A percentile compares a stretch with the other conserved stretches of the same genome.
Conservation (phyloP, 2,329 filamentous ascomycete species). For the Talaromyces verruculosus region DNA sequence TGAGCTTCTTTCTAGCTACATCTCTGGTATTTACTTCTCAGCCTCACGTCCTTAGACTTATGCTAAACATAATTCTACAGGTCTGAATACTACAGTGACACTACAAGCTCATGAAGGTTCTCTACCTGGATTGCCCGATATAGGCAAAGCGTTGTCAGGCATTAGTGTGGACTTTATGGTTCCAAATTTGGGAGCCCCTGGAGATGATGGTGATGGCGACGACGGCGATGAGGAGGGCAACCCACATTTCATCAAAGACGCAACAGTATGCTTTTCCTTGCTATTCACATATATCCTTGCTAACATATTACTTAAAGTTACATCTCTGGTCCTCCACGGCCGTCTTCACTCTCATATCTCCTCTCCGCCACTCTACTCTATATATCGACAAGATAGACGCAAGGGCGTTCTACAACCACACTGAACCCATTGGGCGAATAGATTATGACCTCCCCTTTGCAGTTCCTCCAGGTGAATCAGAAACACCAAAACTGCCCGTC, state of each 20-base stretch:
- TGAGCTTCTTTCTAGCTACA: constrained; percentile 77
- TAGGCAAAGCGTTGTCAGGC: constrained; percentile 71
- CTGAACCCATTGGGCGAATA: constrained; percentile 74
- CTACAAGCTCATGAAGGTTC: constrained; percentile 69
- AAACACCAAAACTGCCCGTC: constrained; percentile 77
- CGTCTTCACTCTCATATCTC: constrained; percentile 78
- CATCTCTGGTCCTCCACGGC: constrained; percentile 85
- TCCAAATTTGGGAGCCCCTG: constrained; percentile 64
- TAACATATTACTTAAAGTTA: constrained; percentile 45
- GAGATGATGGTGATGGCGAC: constrained; percentile 38
- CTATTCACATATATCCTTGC: constrained; percentile 13
- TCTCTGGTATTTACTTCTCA: constrained; percentile 62
- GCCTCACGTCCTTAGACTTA: background rate
- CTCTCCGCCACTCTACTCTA: constrained; percentile 69
- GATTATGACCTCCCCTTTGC: constrained; percentile 71
- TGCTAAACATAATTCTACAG: constrained; percentile 33
- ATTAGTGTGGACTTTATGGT: constrained; percentile 71
- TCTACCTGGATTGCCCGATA: constrained; percentile 69
- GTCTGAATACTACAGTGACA: constrained; percentile 77
- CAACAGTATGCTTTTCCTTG: constrained; percentile 55
- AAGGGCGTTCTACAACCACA: constrained; percentile 79
- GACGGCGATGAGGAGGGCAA: constrained; percentile 48
- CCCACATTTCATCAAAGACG: constrained; percentile 76
- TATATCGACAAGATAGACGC: constrained; percentile 79
- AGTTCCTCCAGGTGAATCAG: constrained; percentile 70